A percentile compares a stretch with the other conserved stretches of the same genome.
Evolutionary conservation across 371 early-diverging fungal genomes (phyloP).

Genomic region (Syncephalis plumigaleata): DNA sequence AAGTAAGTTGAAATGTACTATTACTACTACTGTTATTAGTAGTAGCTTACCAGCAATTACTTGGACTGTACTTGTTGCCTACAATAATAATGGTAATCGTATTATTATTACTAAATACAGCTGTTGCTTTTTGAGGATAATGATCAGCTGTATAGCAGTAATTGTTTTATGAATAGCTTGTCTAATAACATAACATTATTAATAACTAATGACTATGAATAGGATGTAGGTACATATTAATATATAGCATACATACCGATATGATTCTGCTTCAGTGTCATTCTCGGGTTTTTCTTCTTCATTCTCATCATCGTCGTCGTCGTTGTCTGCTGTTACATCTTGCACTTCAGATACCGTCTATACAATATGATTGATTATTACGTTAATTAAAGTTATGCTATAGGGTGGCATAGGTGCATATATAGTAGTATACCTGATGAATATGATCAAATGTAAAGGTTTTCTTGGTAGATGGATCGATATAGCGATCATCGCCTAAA

Average conservation of each 20-base stretch:
- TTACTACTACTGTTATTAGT: background rate
- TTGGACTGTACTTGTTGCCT: conserved; percentile 76
- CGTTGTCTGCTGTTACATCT: conserved; percentile 26
- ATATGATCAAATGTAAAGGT: conserved; percentile 57
- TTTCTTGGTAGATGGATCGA: conserved; percentile 52
- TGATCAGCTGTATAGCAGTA: conserved; percentile 48
- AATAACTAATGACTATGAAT: background rate
- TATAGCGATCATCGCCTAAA: conserved; percentile 36
- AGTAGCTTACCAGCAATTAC: conserved; percentile 62
- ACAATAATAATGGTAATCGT: conserved; percentile 52
- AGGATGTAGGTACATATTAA: background rate
- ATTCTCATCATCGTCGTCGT: too few relatives aligned
- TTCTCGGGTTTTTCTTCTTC: too few relatives aligned
- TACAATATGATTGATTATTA: background rate
- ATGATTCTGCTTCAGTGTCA: conserved; percentile 19
- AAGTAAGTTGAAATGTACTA: background rate
- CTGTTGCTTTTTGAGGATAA: conserved; percentile 52
- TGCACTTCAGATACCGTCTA: conserved; percentile 38
- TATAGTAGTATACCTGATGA: conserved; percentile 25
- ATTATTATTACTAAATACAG: conserved; percentile 36
- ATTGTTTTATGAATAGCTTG: conserved; percentile 41
- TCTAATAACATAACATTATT: conserved; percentile 11
- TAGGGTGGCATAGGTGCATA: background rate
- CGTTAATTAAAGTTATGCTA: background rate
- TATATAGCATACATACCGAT: conserved; percentile 15